Base-by-base conservation (phyloP, 257 asterid genomes). In the Leptodermis oblonga region DNA sequence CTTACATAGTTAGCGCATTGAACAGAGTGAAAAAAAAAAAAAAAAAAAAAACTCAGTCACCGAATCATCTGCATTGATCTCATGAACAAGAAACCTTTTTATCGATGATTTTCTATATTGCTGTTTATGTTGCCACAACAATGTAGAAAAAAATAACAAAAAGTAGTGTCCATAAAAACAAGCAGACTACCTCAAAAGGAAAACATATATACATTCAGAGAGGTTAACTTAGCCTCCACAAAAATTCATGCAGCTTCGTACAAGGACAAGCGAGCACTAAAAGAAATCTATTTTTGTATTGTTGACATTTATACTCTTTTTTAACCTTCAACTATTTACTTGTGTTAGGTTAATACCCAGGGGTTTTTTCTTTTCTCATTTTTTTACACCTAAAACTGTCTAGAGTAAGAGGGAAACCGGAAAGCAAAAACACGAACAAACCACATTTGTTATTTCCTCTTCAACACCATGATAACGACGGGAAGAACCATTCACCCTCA, bases 341-440 rank as follows among this genome's bases (percentile, higher is more conserved):
- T 18, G 2, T 10, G 26, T 18, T 46, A 45, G 68, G 53, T 33
- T 55, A 7, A 33, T 43, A 4, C 54, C 42, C 53, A 23, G 63
- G n/a, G 54, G 0, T 48, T 28, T 51, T n/a, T 9, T 23, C 13
- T 43, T 41, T 9, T 28, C 10, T 54, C 23, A 46, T n/a, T 15
- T 34, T 70, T 37, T 65, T 51, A 70, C 66, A 76, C n/a, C 25
- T 59, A 59, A 55, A n/a, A 65, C 22, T 45, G 72, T 15, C 45
- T 18, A 59, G 49, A 31, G 20, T 22, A 22, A 17, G 4, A 18
- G 11, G 17, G 10, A 66, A 48, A 23, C 13, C 41, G 2, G 13
- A 48, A 26, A 34, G 33, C 28, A 18, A 13, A 46, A 55, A 59
- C 23, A 33, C 7, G 48, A 30, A 9, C 36, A 65, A 49, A 43